Base-by-base conservation (phyloP, 1,284 basidiomycete genomes). In the Leccinum angustisporum region DNA sequence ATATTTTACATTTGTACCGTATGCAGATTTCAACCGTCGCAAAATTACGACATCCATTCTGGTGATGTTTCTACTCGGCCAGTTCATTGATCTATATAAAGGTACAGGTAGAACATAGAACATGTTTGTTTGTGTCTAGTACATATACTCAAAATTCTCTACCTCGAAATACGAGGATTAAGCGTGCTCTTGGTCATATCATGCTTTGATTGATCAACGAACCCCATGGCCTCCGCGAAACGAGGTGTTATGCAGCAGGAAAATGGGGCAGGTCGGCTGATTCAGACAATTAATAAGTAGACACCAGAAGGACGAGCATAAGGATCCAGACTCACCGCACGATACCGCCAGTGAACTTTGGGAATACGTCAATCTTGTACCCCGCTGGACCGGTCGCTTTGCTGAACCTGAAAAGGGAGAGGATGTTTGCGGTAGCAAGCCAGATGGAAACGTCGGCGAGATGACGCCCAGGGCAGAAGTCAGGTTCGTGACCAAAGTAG, bases 351-450 rank as follows among this genome's bases (percentile, higher is more conserved):
- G 30, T 60, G 33, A 67, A 70, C 50, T 58, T 70, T 27, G 66
- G 67, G 43, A 55, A 62, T 31, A 70, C 52, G 33, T 72, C 68
- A 5, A 73, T 66, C 10, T 68, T 67, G 30, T 72, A 70, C 36
- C 72, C 70, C 1, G 66, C 71, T 33, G 60, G 62, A 27, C 65
- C 69, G 30, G 64, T 63, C 50, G 67, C 63, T 46, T 63, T 71
- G 58, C 61, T 57, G 9, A 71, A 70, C 21, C 36, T 67, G 56
- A 73, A 71, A 50, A 62, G 30, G 13, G 61, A 55, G 1, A 71
- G 58, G 61, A 73, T 63, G 31, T 14, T 52, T 16, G 54, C 61
- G 6, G 56, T 59, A 13, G 60, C 69, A 10, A 73, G 63, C 69
- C 70, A 71, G 16, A 33, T 53, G 11, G 64, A 64, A 5, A 63